These are phyloP conservation scores for Scedosporium minutisporum DNA, from an alignment of 2,329 filamentous ascomycete genomes.

Conservation along the genomic window DNA sequence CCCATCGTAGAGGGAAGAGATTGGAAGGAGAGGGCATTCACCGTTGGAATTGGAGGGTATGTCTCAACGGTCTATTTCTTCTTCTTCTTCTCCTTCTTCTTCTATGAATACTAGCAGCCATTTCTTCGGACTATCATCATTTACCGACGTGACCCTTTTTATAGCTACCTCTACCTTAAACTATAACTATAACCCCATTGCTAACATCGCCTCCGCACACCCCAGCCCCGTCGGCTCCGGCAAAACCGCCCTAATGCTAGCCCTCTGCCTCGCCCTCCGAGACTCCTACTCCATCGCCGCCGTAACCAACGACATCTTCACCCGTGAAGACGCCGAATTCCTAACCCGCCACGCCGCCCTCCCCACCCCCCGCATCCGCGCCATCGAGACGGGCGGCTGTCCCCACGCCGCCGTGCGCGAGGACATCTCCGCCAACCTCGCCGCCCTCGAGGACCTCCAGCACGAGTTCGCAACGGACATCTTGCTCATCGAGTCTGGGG, in stretches of 20 bases:
- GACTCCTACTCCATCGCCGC: constrained; percentile 78
- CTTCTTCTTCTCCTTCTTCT: not conserved
- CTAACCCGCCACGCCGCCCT: constrained; percentile 79
- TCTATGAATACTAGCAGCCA: not conserved
- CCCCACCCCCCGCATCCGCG: constrained; percentile 72
- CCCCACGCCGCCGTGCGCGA: constrained; percentile 95
- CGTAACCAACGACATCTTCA: constrained; percentile 99
- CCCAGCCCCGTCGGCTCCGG: constrained; percentile 85
- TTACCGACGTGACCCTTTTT: not conserved
- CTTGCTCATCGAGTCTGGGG: constrained; percentile 88
- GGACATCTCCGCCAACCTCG: constrained; percentile 89
- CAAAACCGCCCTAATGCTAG: constrained; percentile 94
- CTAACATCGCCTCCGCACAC: constrained; percentile 9
- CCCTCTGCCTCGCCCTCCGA: constrained; percentile 77
- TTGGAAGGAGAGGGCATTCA: constrained; percentile 86
- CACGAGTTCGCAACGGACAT: constrained; percentile 68
- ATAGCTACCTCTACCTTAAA: not conserved
- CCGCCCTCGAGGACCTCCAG: constrained; percentile 84
- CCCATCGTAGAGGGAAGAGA: constrained; percentile 80
- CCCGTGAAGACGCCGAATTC: constrained; percentile 95
- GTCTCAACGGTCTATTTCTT: constrained; percentile 16
- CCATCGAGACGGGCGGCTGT: constrained; percentile 95
- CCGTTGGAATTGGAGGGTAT: constrained; percentile 95
- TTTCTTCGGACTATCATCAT: not conserved
- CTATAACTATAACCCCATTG: not conserved